Conservation (phyloP, 1,284 basidiomycete genomes). For the Ustilago shanxiensis region DNA sequence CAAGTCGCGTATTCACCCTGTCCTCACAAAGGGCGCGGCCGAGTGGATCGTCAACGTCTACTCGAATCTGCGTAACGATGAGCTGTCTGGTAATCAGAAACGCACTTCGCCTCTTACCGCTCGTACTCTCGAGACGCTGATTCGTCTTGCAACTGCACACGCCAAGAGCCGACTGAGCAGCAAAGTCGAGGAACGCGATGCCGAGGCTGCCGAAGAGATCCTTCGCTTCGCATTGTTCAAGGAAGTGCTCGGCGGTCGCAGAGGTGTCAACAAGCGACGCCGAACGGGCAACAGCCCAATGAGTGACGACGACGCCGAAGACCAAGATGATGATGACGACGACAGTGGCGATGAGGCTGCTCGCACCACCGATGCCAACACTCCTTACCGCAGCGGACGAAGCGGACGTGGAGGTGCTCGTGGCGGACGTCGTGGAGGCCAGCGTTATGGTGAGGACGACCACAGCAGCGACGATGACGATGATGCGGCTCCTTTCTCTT, state of each 20-base stretch:
- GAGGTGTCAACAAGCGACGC: constrained; percentile 72
- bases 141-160: constrained; percentile 96
- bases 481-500: constrained; percentile 40
- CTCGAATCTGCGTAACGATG: constrained; percentile 90
- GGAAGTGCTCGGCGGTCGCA: constrained; percentile 84
- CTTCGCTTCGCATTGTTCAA: constrained; percentile 98
- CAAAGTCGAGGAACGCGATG: constrained; percentile 88
- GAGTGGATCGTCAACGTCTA: constrained; percentile 95
- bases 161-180: constrained; percentile 92
- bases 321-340: constrained; percentile 52
- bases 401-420: constrained; percentile 40
- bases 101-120: constrained; percentile 98
- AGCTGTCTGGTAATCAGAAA: constrained; percentile 89
- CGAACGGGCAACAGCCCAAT: constrained; percentile 55
- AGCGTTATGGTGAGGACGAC: constrained; percentile 46
- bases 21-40: constrained; percentile 90
- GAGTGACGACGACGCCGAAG: constrained; percentile 47
- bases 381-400: constrained; percentile 65
- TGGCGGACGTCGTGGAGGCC: constrained; percentile 34
- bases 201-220: constrained; percentile 90
- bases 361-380: constrained; percentile 74
- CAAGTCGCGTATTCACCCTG: constrained; percentile 80
- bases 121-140: constrained; percentile 97
- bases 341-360: constrained; percentile 71
- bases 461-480: constrained; percentile 49